Percentiles rank a stretch among this genome's conserved stretches.
These are phyloP conservation scores for Besnoitia besnoiti DNA, from an alignment of 169 alveolate genomes.

Conservation along the genomic window DNA sequence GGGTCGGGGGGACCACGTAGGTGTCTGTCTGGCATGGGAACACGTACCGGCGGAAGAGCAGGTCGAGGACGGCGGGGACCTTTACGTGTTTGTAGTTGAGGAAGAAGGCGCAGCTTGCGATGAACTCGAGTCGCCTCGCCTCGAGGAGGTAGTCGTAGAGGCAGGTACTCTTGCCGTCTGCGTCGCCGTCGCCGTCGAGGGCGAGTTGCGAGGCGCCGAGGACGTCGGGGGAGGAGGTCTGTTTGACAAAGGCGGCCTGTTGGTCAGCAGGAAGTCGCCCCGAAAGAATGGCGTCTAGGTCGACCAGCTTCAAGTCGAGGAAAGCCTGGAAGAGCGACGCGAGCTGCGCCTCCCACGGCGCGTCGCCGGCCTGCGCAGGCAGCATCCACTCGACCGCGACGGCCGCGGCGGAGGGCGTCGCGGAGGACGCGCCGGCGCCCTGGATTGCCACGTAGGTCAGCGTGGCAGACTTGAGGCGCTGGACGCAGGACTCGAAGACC, in stretches of 20 bases:
- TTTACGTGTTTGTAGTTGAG: conserved; percentile 42
- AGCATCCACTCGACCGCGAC: conserved; percentile 32
- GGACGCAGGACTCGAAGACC: conserved; percentile 53
- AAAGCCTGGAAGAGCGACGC: neutral
- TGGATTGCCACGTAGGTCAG: conserved; percentile 50
- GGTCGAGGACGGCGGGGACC: conserved; percentile 38
- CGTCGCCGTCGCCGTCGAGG: neutral
- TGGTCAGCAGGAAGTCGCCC: neutral
- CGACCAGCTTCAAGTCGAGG: neutral
- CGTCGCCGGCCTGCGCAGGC: conserved; percentile 5
- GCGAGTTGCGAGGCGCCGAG: no score
- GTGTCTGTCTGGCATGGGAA: neutral
- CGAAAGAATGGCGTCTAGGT: neutral
- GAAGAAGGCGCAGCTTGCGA: conserved; percentile 51
- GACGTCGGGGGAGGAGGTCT: neutral
- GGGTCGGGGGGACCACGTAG: neutral
- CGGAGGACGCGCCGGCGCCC: neutral
- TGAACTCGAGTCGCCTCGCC: conserved; percentile 42
- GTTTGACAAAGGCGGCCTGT: neutral
- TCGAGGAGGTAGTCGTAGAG: conserved; percentile 54
- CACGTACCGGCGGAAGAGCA: conserved; percentile 45
- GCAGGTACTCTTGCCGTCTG: neutral
- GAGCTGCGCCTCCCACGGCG: conserved; percentile 11
- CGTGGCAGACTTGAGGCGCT: conserved; percentile 60
- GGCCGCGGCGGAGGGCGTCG: conserved; percentile 18